Conservation (phyloP, 148 eudicot species). For the Rhododendron mucronatum region DNA sequence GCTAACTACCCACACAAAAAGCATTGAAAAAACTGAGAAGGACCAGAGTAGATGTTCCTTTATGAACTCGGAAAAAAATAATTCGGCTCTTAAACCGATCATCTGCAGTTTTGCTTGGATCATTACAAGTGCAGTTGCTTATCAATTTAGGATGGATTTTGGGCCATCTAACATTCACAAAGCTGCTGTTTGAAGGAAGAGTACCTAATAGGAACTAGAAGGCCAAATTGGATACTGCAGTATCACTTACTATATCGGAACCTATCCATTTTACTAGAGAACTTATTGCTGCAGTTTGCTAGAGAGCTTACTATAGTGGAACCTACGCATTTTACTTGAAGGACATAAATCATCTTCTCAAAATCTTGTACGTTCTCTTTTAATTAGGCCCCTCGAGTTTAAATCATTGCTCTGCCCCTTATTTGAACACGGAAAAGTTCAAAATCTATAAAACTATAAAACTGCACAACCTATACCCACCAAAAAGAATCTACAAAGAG, state of each 20-base stretch:
- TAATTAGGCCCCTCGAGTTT: not conserved
- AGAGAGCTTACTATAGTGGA: not conserved
- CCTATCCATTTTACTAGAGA: not conserved
- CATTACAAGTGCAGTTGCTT: not conserved
- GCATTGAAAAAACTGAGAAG: not conserved
- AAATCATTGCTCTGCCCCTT: not conserved
- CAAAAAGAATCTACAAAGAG: not conserved
- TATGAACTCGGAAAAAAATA: not conserved
- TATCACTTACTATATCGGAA: not conserved
- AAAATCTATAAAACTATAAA: not conserved
- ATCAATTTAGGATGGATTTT: not conserved
- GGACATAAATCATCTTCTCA: not conserved
- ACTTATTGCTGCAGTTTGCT: not conserved
- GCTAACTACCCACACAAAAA: not conserved
- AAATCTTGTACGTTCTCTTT: not conserved
- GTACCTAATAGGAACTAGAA: not conserved
- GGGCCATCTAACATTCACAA: not conserved
- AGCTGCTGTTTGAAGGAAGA: not conserved
- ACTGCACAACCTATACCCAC: not conserved
- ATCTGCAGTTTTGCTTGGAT: not conserved
- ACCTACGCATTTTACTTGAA: not conserved
- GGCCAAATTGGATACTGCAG: not conserved
- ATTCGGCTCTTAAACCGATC: not conserved
- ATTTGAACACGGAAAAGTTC: not conserved
- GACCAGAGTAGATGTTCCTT: not conserved